Conservation (phyloP, 495 filamentous ascomycete genomes). For the Mycothermus thermophilus region DNA sequence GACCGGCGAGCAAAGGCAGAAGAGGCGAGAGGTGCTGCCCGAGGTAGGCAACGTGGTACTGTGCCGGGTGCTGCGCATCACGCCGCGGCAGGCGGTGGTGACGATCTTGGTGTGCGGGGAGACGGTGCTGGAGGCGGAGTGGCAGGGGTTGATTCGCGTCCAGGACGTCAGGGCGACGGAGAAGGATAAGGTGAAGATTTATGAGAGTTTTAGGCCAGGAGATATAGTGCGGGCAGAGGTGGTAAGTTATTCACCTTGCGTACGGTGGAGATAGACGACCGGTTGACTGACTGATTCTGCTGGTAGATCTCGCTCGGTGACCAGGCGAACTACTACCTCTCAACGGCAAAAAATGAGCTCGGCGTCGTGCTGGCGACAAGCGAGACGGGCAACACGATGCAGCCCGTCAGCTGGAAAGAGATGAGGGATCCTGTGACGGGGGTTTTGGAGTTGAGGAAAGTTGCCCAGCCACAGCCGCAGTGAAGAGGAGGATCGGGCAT, state of each 20-base stretch:
- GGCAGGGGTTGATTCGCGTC: conserved; percentile 49
- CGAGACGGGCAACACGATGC: conserved; percentile 78
- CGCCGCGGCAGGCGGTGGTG: conserved; percentile 65
- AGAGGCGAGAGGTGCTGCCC: conserved; percentile 60
- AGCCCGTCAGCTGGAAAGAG: conserved; percentile 88
- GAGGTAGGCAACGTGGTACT: conserved; percentile 67
- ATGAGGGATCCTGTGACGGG: conserved; percentile 77
- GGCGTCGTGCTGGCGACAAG: conserved; percentile 91
- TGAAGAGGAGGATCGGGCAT: background rate
- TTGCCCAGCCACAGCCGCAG: conserved; percentile 83
- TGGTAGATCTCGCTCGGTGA: conserved; percentile 74
- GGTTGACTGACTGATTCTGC: background rate
- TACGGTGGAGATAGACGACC: background rate
- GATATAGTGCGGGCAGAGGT: conserved; percentile 86
- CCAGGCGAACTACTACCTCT: conserved; percentile 84
- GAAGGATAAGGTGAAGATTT: conserved; percentile 84
- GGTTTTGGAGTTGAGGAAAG: conserved; percentile 66
- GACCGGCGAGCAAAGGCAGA: conserved; percentile 17
- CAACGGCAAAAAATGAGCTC: conserved; percentile 76
- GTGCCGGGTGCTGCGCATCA: conserved; percentile 73
- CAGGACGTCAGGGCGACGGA: conserved; percentile 92
- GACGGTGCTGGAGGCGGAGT: conserved; percentile 44
- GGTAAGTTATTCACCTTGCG: conserved; percentile 35
- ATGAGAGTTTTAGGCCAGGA: conserved; percentile 82
- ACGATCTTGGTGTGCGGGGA: conserved; percentile 69